These are phyloP conservation scores for Fusarium algeriense DNA, from an alignment of 2,329 filamentous ascomycete species.

Conservation along the genomic window DNA sequence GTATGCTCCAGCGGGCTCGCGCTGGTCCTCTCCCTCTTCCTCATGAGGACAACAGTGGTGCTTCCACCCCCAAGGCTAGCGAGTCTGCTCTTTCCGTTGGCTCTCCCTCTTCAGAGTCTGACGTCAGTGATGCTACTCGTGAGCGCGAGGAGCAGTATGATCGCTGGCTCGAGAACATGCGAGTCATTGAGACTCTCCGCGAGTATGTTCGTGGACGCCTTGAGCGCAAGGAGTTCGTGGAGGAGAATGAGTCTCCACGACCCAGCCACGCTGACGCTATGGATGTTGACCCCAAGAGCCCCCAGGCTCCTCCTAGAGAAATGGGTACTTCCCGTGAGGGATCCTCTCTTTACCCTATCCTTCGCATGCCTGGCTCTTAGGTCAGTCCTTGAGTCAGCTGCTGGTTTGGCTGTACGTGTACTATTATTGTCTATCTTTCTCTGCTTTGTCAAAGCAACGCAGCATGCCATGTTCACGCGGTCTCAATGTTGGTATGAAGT, in stretches of 20 bases:
- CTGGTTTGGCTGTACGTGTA: slow-evolving; percentile 43
- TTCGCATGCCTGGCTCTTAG: slow-evolving; percentile 55
- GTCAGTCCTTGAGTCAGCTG: slow-evolving; percentile 10
- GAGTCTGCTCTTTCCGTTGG: slow-evolving; percentile 61
- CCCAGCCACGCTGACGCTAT: slow-evolving; percentile 50
- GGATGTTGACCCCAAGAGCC: slow-evolving; percentile 54
- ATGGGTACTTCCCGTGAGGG: slow-evolving; percentile 47
- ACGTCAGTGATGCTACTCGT: slow-evolving; percentile 63
- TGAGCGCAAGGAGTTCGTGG: slow-evolving; percentile 66
- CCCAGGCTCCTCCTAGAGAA: slow-evolving; percentile 44
- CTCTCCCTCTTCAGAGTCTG: slow-evolving; percentile 68
- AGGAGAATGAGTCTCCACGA: slow-evolving; percentile 38
- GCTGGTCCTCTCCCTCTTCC: slow-evolving; percentile 57
- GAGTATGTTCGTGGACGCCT: slow-evolving; percentile 69
- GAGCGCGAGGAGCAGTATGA: slow-evolving; percentile 74
- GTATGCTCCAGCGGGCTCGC: slow-evolving; percentile 72
- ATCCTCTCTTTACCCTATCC: slow-evolving; percentile 56
- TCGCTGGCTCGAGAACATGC: slow-evolving; percentile 74
- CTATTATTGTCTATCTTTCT: slow-evolving; percentile 25
- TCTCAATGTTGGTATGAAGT: slow-evolving; percentile 4
- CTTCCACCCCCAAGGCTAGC: slow-evolving; percentile 58
- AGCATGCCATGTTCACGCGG: slow-evolving; percentile 5
- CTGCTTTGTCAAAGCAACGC: slow-evolving; percentile 4
- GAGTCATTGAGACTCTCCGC: slow-evolving; percentile 71
- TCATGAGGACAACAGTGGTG: slow-evolving; percentile 54